phyloP scores from a whole-genome alignment of 805 yeast species.

The Candida michaelii region DNA sequence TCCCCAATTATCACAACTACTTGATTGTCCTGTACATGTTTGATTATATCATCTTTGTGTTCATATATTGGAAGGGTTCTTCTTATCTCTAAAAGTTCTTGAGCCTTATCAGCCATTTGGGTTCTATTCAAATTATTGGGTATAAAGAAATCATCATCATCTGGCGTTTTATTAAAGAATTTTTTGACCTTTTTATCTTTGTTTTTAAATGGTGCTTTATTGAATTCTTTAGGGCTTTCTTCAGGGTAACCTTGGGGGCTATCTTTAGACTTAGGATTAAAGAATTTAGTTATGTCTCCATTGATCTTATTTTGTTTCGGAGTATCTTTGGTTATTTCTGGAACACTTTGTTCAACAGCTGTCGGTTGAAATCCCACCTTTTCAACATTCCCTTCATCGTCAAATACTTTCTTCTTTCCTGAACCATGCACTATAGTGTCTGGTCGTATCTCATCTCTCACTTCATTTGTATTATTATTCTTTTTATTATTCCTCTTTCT shows the following conservation, averaged over 20 bases:
- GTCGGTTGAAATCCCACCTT: background rate
- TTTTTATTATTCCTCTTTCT: constrained; percentile 32
- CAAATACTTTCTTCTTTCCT: constrained; percentile 7
- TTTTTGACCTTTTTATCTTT: constrained; percentile 2
- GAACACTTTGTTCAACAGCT: too few species aligned
- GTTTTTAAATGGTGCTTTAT: background rate
- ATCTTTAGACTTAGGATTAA: too few species aligned
- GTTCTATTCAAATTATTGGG: constrained; percentile 7
- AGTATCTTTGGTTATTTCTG: background rate
- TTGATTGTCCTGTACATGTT: constrained; percentile 52
- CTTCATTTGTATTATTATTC: background rate
- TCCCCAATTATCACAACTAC: constrained; percentile 90
- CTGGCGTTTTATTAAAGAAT: constrained; percentile 31
- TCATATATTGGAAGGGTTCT: constrained; percentile 71
- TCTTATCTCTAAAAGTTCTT: constrained; percentile 39
- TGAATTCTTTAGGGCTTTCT: constrained; percentile 1
- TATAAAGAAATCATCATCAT: constrained; percentile 17
- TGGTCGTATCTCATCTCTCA: constrained; percentile 5
- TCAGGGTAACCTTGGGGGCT: too few species aligned
- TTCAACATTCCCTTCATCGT: background rate
- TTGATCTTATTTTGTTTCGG: background rate
- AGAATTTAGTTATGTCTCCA: background rate
- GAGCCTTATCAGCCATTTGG: constrained; percentile 41
- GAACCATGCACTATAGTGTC: constrained; percentile 2
- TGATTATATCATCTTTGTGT: constrained; percentile 62